Percentiles rank a stretch among this genome's conserved stretches.
Conservation (phyloP, 768 basidiomycete species). For the Mrakia blollopis region DNA sequence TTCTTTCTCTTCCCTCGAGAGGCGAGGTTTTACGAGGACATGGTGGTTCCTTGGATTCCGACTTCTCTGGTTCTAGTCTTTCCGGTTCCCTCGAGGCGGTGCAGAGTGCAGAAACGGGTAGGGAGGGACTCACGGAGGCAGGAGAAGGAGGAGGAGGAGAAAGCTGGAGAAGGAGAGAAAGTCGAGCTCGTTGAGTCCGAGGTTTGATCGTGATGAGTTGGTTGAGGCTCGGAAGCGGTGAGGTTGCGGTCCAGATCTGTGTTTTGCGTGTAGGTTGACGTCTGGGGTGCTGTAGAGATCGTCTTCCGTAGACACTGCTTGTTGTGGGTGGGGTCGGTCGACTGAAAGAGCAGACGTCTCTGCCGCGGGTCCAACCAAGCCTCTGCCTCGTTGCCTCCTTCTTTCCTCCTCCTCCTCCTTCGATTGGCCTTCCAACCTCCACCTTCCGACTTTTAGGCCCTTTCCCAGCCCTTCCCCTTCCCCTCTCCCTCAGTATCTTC, state of each 20-base stretch:
- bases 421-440: no score
- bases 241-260: no score
- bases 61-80: not conserved
- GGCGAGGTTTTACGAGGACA: constrained; percentile 79
- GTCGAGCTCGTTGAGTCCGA: not conserved
- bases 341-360: not conserved
- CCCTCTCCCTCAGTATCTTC: not conserved
- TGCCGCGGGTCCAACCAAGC: not conserved
- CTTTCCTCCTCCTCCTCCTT: not conserved
- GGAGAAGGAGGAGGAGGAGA: not conserved
- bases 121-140: not conserved
- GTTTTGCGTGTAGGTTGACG: no score
- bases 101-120: not conserved
- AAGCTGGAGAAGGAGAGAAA: not conserved
- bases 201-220: not conserved
- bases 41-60: constrained; percentile 32
- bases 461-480: no score
- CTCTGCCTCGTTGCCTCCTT: not conserved
- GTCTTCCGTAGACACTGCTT: not conserved
- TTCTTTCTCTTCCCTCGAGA: constrained; percentile 56
- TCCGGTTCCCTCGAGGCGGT: not conserved
- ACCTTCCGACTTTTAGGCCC: no score
- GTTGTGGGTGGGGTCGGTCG: not conserved
- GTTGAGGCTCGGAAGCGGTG: not conserved
- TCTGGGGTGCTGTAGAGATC: not conserved